phyloP scores from a whole-genome alignment of 441 rosid genomes.

The Manihot esculenta region DNA sequence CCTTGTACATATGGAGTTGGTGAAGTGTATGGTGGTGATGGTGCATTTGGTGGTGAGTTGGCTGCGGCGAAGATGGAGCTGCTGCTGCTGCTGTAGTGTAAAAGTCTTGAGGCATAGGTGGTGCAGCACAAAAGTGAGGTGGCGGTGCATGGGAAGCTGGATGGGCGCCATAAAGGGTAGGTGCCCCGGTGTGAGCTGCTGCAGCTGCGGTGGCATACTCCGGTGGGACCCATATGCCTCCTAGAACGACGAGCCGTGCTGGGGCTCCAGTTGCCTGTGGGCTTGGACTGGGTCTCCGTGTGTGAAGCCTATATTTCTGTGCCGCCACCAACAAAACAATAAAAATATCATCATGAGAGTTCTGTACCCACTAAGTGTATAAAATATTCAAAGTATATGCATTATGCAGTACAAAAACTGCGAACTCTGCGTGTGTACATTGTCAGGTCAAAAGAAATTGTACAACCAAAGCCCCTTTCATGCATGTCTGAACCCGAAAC shows the following conservation, averaged over 20 bases:
- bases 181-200: conserved; percentile 46
- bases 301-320: conserved; percentile 96
- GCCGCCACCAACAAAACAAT: conserved; percentile 1
- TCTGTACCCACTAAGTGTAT: background rate
- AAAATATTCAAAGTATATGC: conserved; percentile 24
- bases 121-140: conserved; percentile 64
- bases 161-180: conserved; percentile 46
- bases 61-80: conserved; percentile 26
- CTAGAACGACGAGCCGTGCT: conserved; percentile 69
- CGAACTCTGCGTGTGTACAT: background rate
- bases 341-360: conserved; percentile 13
- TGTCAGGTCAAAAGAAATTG: conserved; percentile 37
- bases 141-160: conserved; percentile 47
- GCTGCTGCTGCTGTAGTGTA: conserved; percentile 44
- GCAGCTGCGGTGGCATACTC: conserved; percentile 72
- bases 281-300: conserved; percentile 91
- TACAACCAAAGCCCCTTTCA: conserved; percentile 29
- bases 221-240: conserved; percentile 95
- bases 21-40: conserved; percentile 26
- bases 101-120: conserved; percentile 59
- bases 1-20: conserved; percentile 59
- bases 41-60: conserved; percentile 31
- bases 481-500: conserved; percentile 20
- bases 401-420: conserved; percentile 11
- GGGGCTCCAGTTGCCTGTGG: conserved; percentile 65